These are phyloP conservation scores for Phialophora macrospora DNA, from an alignment of 2,329 filamentous ascomycete genomes.

Conservation along the genomic window DNA sequence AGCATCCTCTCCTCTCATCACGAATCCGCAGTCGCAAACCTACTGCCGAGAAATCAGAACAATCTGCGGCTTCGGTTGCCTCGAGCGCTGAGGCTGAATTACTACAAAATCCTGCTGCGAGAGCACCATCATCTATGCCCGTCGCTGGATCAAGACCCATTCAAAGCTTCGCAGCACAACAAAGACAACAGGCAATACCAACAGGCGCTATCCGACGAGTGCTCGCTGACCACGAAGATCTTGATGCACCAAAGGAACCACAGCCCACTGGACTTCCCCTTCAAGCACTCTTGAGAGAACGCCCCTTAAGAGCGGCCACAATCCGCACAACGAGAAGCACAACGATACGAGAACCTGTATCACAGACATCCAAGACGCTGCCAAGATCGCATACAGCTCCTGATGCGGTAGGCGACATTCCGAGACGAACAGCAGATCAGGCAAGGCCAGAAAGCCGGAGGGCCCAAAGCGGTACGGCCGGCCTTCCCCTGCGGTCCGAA, in stretches of 20 bases:
- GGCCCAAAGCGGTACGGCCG: conserved; percentile 7
- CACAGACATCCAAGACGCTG: conserved; percentile 27
- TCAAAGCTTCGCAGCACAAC: conserved; percentile 53
- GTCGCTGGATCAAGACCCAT: conserved; percentile 25
- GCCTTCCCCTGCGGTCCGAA: neutral
- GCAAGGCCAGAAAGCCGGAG: conserved; percentile 12
- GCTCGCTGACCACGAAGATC: conserved; percentile 16
- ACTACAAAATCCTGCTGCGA: conserved; percentile 13
- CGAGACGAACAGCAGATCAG: conserved; percentile 17
- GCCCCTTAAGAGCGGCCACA: conserved; percentile 39
- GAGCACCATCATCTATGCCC: conserved; percentile 8
- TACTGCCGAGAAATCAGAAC: conserved; percentile 15
- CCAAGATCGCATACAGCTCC: conserved; percentile 34
- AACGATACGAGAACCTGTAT: conserved; percentile 17
- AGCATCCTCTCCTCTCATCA: conserved; percentile 29
- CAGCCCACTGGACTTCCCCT: conserved; percentile 13
- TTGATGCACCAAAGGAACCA: conserved; percentile 6
- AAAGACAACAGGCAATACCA: conserved; percentile 53
- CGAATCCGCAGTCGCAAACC: conserved; percentile 35
- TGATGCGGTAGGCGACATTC: conserved; percentile 25
- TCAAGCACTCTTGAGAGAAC: conserved; percentile 39
- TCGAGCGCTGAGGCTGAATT: conserved; percentile 14
- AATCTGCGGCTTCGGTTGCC: neutral
- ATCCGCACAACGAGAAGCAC: conserved; percentile 35
- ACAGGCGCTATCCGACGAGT: conserved; percentile 16